A percentile compares a stretch with the other conserved stretches of the same genome.
Conservation (phyloP, 2,329 filamentous ascomycete genomes). For the Beauveria rudraprayagi region DNA sequence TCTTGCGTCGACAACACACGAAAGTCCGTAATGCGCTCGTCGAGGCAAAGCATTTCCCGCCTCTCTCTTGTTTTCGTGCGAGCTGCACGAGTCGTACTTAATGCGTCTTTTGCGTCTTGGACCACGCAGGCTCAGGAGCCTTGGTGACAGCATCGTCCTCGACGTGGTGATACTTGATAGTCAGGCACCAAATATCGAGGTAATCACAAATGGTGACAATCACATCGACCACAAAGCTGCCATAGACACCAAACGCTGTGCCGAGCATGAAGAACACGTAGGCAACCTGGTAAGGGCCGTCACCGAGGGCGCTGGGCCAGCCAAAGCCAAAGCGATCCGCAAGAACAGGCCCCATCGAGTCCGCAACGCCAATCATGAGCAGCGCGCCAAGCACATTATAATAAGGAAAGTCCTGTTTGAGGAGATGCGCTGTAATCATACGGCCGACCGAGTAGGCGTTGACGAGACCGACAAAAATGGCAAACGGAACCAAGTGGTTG, state of each 20-base stretch:
- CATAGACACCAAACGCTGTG: constrained; percentile 81
- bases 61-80: not conserved
- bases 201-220: constrained; percentile 98
- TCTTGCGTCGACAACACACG: not conserved
- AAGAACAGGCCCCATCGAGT: constrained; percentile 67
- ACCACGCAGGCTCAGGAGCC: constrained; percentile 8
- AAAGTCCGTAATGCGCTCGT: not conserved
- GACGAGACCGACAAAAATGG: constrained; percentile 78
- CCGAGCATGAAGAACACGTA: constrained; percentile 88
- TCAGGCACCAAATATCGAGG: constrained; percentile 95
- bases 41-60: no score
- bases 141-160: constrained; percentile 24
- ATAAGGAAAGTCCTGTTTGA: constrained; percentile 82
- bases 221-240: constrained; percentile 93
- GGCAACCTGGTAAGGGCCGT: constrained; percentile 78
- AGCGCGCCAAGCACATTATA: constrained; percentile 78
- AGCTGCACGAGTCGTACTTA: not conserved
- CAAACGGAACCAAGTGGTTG: constrained; percentile 80
- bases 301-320: constrained; percentile 69
- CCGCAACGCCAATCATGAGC: constrained; percentile 67
- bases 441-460: constrained; percentile 94
- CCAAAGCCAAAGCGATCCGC: constrained; percentile 53
- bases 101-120: constrained; percentile 11
- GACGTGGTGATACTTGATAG: constrained; percentile 75
- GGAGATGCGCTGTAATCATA: constrained; percentile 91